Conservation (phyloP, 2,329 filamentous ascomycete species). For the Clonostachys solani region DNA sequence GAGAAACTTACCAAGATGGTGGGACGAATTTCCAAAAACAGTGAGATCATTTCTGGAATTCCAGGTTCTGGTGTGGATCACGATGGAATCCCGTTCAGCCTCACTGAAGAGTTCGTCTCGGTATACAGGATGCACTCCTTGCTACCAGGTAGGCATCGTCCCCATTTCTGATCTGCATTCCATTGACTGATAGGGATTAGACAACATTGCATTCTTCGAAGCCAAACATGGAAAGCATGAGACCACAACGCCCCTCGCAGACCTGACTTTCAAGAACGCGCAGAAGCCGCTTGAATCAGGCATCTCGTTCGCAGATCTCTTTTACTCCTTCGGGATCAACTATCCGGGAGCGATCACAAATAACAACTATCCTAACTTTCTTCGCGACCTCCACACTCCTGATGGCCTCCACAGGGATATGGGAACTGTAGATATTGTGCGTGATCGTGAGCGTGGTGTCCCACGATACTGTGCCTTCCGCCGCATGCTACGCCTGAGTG, state of each 20-base stretch:
- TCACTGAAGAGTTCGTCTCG: constrained; percentile 38
- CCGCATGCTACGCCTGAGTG: constrained; percentile 30
- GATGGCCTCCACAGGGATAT: constrained; percentile 34
- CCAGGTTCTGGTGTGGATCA: constrained; percentile 20
- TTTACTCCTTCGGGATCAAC: constrained; percentile 42
- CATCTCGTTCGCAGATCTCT: constrained; percentile 25
- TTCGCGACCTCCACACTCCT: constrained; percentile 31
- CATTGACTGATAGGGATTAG: neutral
- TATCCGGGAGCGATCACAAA: constrained; percentile 39
- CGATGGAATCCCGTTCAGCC: constrained; percentile 28
- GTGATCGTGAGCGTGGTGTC: constrained; percentile 40
- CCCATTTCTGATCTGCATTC: neutral
- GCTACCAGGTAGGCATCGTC: constrained; percentile 16
- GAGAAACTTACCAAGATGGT: constrained; percentile 27
- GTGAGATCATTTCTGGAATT: constrained; percentile 8
- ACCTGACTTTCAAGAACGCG: constrained; percentile 25
- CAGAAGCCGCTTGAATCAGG: constrained; percentile 19
- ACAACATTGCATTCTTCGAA: constrained; percentile 17
- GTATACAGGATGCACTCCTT: constrained; percentile 37
- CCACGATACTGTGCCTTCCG: constrained; percentile 40
- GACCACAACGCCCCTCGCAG: constrained; percentile 17
- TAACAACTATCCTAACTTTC: constrained; percentile 18
- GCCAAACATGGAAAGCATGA: constrained; percentile 11
- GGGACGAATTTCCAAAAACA: constrained; percentile 23
- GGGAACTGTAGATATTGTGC: constrained; percentile 38